These are phyloP conservation scores for Globisporangium nagaii DNA, from an alignment of 352 stramenopile species.

Conservation along the genomic window DNA sequence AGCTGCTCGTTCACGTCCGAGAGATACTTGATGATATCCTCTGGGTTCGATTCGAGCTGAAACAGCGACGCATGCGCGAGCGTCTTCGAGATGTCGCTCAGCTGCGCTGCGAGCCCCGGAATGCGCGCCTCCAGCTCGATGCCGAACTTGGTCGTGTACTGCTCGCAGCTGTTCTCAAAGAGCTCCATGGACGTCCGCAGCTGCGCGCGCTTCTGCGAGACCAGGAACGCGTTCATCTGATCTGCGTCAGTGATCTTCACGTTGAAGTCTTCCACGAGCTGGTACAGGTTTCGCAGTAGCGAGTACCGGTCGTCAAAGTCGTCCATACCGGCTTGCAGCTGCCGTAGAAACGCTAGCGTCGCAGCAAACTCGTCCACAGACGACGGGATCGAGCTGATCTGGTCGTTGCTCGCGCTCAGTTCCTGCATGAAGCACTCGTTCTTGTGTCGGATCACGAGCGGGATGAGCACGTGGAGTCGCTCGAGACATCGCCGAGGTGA, in stretches of 20 bases:
- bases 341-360: slow-evolving; percentile 43
- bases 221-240: slow-evolving; percentile 67
- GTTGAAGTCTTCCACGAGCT: slow-evolving; percentile 62
- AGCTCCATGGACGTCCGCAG: slow-evolving; percentile 72
- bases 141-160: slow-evolving; percentile 73
- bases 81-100: slow-evolving; percentile 24
- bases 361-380: slow-evolving; percentile 71
- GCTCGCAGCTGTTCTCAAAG: slow-evolving; percentile 62
- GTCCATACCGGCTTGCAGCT: slow-evolving; percentile 44
- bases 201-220: slow-evolving; percentile 70
- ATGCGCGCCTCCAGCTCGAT: slow-evolving; percentile 63
- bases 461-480: slow-evolving; percentile 47
- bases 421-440: slow-evolving; percentile 55
- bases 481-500: slow-evolving; percentile 60
- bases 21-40: slow-evolving; percentile 47
- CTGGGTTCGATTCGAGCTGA: slow-evolving; percentile 36
- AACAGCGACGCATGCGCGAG: slow-evolving; percentile 39
- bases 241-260: slow-evolving; percentile 64
- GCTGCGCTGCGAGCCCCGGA: slow-evolving; percentile 26
- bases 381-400: slow-evolving; percentile 62
- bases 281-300: slow-evolving; percentile 47
- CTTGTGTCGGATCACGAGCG: slow-evolving; percentile 50
- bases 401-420: slow-evolving; percentile 49
- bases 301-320: slow-evolving; percentile 51
- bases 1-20: slow-evolving; percentile 26